Conservation (phyloP, 2,329 filamentous ascomycete genomes). For the Dactylonectria estremocensis region DNA sequence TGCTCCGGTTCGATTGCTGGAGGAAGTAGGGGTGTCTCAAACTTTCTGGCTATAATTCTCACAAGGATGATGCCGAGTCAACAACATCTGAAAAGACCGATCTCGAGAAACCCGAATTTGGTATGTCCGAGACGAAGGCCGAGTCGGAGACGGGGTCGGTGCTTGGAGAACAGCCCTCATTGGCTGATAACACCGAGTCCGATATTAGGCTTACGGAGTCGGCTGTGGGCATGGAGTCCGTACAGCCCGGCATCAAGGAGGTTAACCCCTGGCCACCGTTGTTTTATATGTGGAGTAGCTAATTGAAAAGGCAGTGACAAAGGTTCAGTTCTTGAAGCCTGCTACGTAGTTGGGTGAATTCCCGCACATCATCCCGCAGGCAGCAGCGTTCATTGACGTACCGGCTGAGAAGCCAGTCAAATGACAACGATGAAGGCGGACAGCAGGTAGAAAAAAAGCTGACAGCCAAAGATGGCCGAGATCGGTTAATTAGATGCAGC, state of each 20-base stretch:
- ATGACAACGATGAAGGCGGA: neutral
- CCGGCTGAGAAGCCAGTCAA: neutral
- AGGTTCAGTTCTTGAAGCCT: neutral
- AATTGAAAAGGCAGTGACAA: neutral
- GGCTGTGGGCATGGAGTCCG: neutral
- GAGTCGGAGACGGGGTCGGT: neutral
- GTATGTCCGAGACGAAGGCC: neutral
- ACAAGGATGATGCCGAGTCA: too few relatives aligned
- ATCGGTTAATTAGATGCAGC: slow-evolving; percentile 17
- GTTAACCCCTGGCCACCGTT: neutral
- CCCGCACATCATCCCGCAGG: neutral
- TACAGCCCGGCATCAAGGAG: neutral
- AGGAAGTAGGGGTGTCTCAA: too few relatives aligned
- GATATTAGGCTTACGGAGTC: neutral
- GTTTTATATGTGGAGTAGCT: neutral
- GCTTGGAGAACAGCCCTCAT: neutral
- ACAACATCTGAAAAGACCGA: neutral
- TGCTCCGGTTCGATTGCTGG: too few relatives aligned
- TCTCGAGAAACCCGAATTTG: neutral
- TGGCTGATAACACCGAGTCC: neutral
- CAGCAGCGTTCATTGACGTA: neutral
- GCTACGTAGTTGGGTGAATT: too few relatives aligned
- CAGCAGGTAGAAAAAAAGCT: neutral
- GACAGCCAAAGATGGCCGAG: slow-evolving; percentile 18
- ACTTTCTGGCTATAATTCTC: too few relatives aligned